Percentiles rank a stretch among this genome's conserved stretches.
phyloP scores from a whole-genome alignment of 169 alveolate species.

The Plasmodium ovale region DNA sequence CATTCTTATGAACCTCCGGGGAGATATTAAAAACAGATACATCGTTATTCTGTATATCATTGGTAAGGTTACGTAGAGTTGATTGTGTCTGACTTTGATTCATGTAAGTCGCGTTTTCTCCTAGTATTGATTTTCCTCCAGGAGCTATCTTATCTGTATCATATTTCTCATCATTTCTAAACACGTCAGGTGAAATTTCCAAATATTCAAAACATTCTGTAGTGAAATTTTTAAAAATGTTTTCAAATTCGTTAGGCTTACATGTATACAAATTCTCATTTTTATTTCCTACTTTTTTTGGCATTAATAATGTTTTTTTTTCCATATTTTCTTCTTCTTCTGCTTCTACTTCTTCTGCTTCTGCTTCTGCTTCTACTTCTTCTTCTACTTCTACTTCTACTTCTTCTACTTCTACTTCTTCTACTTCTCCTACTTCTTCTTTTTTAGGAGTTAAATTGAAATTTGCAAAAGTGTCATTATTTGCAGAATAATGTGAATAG shows the following conservation, averaged over 20 bases:
- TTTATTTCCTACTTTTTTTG: background rate
- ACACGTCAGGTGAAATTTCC: constrained; percentile 27
- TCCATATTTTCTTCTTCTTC: background rate
- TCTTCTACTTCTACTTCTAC: no score
- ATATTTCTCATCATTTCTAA: background rate
- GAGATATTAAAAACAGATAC: background rate
- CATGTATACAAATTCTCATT: background rate
- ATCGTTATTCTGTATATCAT: background rate
- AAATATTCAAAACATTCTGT: constrained; percentile 61
- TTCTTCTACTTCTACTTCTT: no score
- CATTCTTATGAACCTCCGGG: no score
- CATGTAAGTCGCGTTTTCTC: background rate
- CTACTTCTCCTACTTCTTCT: background rate
- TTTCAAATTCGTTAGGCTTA: constrained; percentile 3
- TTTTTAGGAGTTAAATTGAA: background rate
- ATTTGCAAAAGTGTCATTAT: no score
- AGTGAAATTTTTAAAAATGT: constrained; percentile 61
- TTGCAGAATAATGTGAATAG: no score
- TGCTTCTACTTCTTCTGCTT: background rate
- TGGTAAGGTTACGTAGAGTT: background rate
- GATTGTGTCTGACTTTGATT: background rate
- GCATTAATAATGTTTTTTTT: background rate
- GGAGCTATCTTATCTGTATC: background rate
- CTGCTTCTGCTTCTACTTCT: background rate
- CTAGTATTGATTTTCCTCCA: background rate